Conservation (phyloP, 2,329 filamentous ascomycete species). For the Aspergillus sp. region DNA sequence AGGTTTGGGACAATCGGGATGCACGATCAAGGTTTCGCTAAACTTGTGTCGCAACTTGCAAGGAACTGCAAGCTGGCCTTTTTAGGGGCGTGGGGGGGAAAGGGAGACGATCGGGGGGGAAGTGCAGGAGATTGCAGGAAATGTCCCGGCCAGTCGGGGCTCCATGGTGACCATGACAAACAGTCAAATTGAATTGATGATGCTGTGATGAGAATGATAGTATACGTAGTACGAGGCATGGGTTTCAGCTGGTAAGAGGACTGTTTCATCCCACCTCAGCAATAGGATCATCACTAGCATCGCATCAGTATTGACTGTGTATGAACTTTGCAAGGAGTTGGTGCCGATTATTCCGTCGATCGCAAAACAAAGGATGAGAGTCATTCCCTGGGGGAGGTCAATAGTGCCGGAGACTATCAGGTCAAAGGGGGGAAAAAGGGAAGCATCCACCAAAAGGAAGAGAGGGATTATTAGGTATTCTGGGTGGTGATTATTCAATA, state of each 20-base stretch:
- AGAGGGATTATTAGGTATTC: neutral
- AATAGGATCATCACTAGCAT: neutral
- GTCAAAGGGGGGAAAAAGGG: neutral
- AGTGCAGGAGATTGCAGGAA: slow-evolving; percentile 17
- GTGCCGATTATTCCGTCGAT: neutral
- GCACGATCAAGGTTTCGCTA: neutral
- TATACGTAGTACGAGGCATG: neutral
- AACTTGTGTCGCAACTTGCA: slow-evolving; percentile 5
- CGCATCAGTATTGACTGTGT: no score
- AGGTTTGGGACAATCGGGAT: neutral
- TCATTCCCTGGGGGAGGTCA: slow-evolving; percentile 1
- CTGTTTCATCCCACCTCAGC: neutral
- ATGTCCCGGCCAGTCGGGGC: slow-evolving; percentile 1
- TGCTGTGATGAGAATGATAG: no score
- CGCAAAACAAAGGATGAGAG: slow-evolving; percentile 3
- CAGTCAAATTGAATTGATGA: neutral
- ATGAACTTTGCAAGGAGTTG: slow-evolving; percentile 1
- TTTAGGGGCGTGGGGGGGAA: slow-evolving; percentile 11
- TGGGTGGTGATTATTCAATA: neutral
- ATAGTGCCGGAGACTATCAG: slow-evolving; percentile 7
- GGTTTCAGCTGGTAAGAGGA: neutral
- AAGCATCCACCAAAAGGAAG: neutral
- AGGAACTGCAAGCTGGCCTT: slow-evolving; percentile 16
- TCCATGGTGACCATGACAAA: neutral
- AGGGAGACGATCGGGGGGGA: slow-evolving; percentile 5